A percentile compares a stretch with the other conserved stretches of the same genome.
Evolutionary conservation across 2,329 filamentous ascomycete genomes (phyloP).

Genomic region (Pezicula carpinea): DNA sequence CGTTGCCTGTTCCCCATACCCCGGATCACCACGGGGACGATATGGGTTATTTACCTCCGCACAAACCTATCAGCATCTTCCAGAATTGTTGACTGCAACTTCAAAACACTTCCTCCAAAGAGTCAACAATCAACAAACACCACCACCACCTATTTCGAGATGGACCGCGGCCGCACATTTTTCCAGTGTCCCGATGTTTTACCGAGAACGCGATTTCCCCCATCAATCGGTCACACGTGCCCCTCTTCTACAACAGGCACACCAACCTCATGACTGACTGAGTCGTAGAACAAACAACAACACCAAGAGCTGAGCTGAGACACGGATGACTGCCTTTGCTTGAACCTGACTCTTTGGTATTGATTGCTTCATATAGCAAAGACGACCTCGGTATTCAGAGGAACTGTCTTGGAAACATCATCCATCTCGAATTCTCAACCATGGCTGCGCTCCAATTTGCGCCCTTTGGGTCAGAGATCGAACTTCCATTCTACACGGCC

Average conservation of each 20-base stretch:
- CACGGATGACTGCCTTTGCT: conserved; percentile 1
- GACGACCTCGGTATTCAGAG: background rate
- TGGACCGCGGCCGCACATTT: no score
- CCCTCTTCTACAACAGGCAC: no score
- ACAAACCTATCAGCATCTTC: conserved; percentile 72
- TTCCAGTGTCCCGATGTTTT: no score
- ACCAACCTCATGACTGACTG: background rate
- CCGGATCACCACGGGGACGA: conserved; percentile 1
- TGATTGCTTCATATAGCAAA: background rate
- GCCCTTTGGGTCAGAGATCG: conserved; percentile 89
- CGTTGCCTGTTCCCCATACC: background rate
- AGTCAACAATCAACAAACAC: no score
- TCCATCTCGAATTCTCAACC: conserved; percentile 1
- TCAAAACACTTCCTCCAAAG: no score
- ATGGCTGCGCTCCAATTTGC: conserved; percentile 63
- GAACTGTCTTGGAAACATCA: background rate
- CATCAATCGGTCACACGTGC: background rate
- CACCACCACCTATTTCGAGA: no score
- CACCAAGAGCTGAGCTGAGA: background rate
- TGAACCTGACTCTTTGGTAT: background rate
- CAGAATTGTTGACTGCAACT: background rate
- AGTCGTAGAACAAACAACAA: background rate
- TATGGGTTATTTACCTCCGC: conserved; percentile 52
- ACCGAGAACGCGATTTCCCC: no score
- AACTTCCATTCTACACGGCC: conserved; percentile 89